Conservation (phyloP, 2,329 filamentous ascomycete genomes). For the Verticillium dahliae region DNA sequence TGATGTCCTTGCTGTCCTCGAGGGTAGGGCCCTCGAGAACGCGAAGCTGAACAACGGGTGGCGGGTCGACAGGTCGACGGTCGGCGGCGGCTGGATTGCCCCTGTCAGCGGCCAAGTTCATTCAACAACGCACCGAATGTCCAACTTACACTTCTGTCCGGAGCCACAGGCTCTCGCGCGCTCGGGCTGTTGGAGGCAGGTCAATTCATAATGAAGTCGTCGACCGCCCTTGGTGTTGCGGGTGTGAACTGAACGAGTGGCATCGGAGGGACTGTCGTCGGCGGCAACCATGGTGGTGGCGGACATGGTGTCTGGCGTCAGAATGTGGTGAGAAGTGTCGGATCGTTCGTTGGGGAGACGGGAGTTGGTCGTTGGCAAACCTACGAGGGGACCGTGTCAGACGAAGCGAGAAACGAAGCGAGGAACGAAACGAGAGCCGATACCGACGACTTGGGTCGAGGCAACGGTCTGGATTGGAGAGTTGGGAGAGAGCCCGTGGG, state of each 20-base stretch:
- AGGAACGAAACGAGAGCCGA: neutral
- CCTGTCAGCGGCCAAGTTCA: neutral
- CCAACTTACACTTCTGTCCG: conserved; percentile 77
- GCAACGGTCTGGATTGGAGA: neutral
- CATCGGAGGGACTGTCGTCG: neutral
- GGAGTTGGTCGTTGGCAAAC: neutral
- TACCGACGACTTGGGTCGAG: neutral
- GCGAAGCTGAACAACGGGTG: conserved; percentile 85
- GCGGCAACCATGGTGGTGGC: neutral
- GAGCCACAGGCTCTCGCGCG: conserved; percentile 92
- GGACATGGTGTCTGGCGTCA: neutral
- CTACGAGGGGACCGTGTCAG: neutral
- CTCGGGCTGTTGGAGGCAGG: conserved; percentile 89
- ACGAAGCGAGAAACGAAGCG: neutral
- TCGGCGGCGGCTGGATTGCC: conserved; percentile 64
- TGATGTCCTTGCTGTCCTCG: conserved; percentile 61
- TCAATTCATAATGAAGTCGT: conserved; percentile 72
- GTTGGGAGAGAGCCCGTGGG: neutral
- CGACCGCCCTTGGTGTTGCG: conserved; percentile 63
- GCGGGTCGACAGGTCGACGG: conserved; percentile 86
- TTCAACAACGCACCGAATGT: neutral
- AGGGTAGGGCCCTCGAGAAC: conserved; percentile 69
- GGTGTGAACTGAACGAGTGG: neutral
- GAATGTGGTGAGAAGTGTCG: too few species aligned
- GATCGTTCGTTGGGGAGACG: too few species aligned